Evolutionary conservation across 495 filamentous ascomycete genomes (phyloP).

Genomic region (Daldinia caldariorum): DNA sequence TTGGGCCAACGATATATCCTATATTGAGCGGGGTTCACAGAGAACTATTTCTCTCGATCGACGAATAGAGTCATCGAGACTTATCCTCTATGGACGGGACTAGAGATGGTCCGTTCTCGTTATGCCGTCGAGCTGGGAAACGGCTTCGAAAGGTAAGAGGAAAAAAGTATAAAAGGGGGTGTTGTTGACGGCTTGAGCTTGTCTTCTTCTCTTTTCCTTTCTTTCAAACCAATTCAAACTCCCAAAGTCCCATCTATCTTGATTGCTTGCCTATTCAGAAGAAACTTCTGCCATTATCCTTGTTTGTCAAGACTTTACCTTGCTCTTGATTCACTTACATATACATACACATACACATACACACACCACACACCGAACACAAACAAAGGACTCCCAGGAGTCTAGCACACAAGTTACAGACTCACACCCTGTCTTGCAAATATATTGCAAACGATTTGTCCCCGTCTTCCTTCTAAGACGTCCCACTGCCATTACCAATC

Average conservation of each 20-base stretch:
- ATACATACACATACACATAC: slow-evolving; percentile 16
- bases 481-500: slow-evolving; percentile 20
- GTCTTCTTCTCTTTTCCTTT: slow-evolving; percentile 41
- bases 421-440: slow-evolving; percentile 31
- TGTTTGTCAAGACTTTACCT: slow-evolving; percentile 36
- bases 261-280: slow-evolving; percentile 17
- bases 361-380: slow-evolving; percentile 30
- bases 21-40: slow-evolving; percentile 57
- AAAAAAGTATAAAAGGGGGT: slow-evolving; percentile 45
- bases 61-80: slow-evolving; percentile 59
- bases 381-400: slow-evolving; percentile 36
- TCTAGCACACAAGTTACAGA: slow-evolving; percentile 37
- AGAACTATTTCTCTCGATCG: slow-evolving; percentile 45
- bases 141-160: slow-evolving; percentile 19
- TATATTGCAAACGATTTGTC: slow-evolving; percentile 12
- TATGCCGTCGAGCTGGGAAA: slow-evolving; percentile 47
- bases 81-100: slow-evolving; percentile 55
- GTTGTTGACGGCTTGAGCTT: slow-evolving; percentile 41
- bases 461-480: background rate
- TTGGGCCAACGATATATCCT: slow-evolving; percentile 42
- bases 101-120: slow-evolving; percentile 46
- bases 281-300: slow-evolving; percentile 32
- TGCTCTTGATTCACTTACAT: slow-evolving; percentile 19
- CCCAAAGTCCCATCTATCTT: slow-evolving; percentile 27
- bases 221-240: slow-evolving; percentile 35